A percentile compares a stretch with the other conserved stretches of the same genome.
These are phyloP conservation scores for Fragaria vesca DNA, from an alignment of 306 rosid genomes.

Conservation along the genomic window DNA sequence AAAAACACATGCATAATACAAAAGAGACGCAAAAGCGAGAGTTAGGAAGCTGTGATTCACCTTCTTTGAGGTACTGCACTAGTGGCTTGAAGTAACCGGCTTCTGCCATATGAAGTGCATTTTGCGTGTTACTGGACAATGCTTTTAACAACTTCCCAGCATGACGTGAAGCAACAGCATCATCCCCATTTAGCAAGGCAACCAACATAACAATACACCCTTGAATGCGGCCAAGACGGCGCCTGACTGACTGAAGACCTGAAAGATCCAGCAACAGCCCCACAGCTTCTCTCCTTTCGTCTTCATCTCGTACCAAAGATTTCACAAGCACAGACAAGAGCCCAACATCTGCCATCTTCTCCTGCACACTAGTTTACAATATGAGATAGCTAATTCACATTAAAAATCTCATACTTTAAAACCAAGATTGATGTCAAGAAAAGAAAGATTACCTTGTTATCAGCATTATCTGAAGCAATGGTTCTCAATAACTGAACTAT, in stretches of 20 bases:
- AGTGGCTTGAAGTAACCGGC: conserved; percentile 87
- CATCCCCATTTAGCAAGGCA: conserved; percentile 73
- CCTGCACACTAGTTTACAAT: conserved; percentile 55
- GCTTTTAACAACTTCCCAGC: conserved; percentile 68
- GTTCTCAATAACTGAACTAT: conserved; percentile 54
- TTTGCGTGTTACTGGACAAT: conserved; percentile 73
- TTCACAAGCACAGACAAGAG: conserved; percentile 66
- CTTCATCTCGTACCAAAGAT: conserved; percentile 66
- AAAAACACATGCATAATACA: neutral
- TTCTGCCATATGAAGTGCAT: conserved; percentile 93
- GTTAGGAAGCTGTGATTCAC: conserved; percentile 31
- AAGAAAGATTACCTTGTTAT: conserved; percentile 54
- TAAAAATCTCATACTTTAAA: neutral
- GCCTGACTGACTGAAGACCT: conserved; percentile 53
- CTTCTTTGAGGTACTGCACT: conserved; percentile 73
- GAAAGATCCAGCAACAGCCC: conserved; percentile 71
- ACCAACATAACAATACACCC: conserved; percentile 89
- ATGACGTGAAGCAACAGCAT: conserved; percentile 53
- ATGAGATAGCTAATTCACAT: conserved; percentile 23
- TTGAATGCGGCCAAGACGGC: conserved; percentile 75
- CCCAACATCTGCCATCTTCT: conserved; percentile 64
- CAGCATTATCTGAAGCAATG: conserved; percentile 44
- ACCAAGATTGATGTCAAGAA: neutral
- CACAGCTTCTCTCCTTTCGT: conserved; percentile 81
- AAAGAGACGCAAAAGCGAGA: neutral